Percentiles rank a stretch among this genome's conserved stretches.
Conservation (phyloP, 768 basidiomycete genomes). For the Suillus tomentosus region DNA sequence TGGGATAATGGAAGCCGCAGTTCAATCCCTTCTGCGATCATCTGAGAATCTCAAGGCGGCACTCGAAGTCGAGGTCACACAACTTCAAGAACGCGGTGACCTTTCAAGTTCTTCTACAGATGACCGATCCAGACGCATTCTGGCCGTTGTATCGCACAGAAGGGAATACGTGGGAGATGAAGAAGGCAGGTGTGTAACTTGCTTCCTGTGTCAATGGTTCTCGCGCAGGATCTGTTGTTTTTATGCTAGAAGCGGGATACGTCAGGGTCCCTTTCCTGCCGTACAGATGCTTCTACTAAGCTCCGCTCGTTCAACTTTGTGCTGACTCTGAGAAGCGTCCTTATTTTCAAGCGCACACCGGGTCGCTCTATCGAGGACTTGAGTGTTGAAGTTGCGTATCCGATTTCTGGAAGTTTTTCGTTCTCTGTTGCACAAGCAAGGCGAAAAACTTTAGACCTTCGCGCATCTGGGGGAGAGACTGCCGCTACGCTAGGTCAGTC, state of each 20-base stretch:
- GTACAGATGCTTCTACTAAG: neutral
- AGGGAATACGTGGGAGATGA: slow-evolving; percentile 45
- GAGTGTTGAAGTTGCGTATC: slow-evolving; percentile 32
- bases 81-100: slow-evolving; percentile 6
- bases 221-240: slow-evolving; percentile 10
- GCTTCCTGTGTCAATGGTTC: neutral
- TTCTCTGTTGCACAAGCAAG: slow-evolving; percentile 60
- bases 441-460: slow-evolving; percentile 39
- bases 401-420: slow-evolving; percentile 55
- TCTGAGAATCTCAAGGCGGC: slow-evolving; percentile 49
- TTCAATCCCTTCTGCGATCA: slow-evolving; percentile 34
- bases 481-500: slow-evolving; percentile 33
- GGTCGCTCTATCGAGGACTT: slow-evolving; percentile 2
- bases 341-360: slow-evolving; percentile 20
- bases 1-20: slow-evolving; percentile 15
- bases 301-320: neutral
- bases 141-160: slow-evolving; percentile 55
- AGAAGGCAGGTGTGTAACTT: slow-evolving; percentile 51
- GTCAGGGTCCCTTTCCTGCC: neutral
- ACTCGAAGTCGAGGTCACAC: slow-evolving; percentile 37
- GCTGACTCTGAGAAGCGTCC: slow-evolving; percentile 10
- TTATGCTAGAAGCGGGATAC: neutral
- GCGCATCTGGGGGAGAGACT: slow-evolving; percentile 17
- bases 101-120: neutral
- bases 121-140: slow-evolving; percentile 16